Conservation (phyloP, 164 flowering plant genomes). For the Litsea cubeba region DNA sequence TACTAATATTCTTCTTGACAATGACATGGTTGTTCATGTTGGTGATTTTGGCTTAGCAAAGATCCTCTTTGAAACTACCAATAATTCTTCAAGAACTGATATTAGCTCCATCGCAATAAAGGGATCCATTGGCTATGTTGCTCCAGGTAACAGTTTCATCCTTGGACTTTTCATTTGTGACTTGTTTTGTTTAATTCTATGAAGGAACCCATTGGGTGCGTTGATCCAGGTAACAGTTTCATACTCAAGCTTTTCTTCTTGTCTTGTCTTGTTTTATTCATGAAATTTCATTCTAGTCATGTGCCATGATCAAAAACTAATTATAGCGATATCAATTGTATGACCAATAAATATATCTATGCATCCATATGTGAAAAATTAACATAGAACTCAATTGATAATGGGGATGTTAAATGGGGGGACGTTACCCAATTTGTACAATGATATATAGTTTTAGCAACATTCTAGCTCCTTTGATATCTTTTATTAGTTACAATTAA, state of each 20-base stretch:
- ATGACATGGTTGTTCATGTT: constrained; percentile 12
- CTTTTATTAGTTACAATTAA: too few species aligned
- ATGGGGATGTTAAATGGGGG: too few species aligned
- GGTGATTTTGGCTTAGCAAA: constrained; percentile 18
- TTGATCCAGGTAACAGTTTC: constrained; percentile 16
- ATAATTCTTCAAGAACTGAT: background rate
- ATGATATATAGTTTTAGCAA: too few species aligned
- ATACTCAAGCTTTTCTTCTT: background rate
- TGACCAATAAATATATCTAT: background rate
- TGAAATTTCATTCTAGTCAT: background rate
- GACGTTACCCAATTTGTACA: too few species aligned
- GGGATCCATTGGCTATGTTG: constrained; percentile 18
- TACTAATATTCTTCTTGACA: constrained; percentile 19
- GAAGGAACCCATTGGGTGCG: background rate
- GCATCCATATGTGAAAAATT: background rate
- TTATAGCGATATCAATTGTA: background rate
- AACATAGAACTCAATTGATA: too few species aligned
- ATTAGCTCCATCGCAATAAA: constrained; percentile 2
- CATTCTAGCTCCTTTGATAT: too few species aligned
- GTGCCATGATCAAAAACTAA: background rate
- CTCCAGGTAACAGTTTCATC: constrained; percentile 32
- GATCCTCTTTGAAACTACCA: background rate
- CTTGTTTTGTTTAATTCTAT: too few species aligned
- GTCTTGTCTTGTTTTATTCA: background rate
- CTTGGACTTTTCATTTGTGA: too few species aligned